phyloP scores from a whole-genome alignment of 306 rosid genomes.

The Quillaja saponaria region DNA sequence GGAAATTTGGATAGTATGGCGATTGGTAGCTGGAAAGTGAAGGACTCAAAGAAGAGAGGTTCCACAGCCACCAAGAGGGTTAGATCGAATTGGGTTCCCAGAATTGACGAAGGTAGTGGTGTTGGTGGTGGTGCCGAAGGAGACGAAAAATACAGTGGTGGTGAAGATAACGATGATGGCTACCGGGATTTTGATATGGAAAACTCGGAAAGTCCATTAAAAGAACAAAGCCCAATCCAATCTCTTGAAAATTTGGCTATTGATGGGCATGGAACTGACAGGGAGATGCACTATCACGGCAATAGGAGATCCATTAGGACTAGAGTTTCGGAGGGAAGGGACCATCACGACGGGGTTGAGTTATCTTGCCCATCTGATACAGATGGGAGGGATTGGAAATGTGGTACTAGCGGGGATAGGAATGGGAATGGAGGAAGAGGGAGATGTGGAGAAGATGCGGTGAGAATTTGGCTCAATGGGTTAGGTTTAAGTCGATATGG shows the following conservation, averaged over 20 bases:
- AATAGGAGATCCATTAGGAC: conserved; percentile 60
- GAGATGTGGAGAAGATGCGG: conserved; percentile 76
- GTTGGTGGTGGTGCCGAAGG: conserved; percentile 45
- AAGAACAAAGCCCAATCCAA: conserved; percentile 67
- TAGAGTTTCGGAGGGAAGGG: conserved; percentile 66
- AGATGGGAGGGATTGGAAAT: conserved; percentile 68
- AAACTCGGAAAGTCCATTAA: conserved; percentile 72
- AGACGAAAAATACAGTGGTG: conserved; percentile 69
- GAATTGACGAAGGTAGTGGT: conserved; percentile 60
- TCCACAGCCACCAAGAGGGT: conserved; percentile 58
- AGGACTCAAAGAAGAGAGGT: conserved; percentile 79
- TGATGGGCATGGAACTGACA: conserved; percentile 63
- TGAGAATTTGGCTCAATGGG: conserved; percentile 89
- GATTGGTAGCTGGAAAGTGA: conserved; percentile 87
- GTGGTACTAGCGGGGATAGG: conserved; percentile 52
- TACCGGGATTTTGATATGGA: conserved; percentile 73
- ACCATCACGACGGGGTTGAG: conserved; percentile 68
- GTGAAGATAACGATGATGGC: conserved; percentile 70
- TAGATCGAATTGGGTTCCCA: conserved; percentile 85
- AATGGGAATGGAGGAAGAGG: conserved; percentile 56
- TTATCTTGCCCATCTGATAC: conserved; percentile 81
- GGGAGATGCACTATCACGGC: conserved; percentile 51
- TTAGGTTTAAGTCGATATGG: conserved; percentile 89
- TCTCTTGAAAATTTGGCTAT: conserved; percentile 74
- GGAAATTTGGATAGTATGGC: conserved; percentile 67